Evolutionary conservation across 2,329 filamentous ascomycete species (phyloP).

Genomic region (Ophiostoma fasciatum): DNA sequence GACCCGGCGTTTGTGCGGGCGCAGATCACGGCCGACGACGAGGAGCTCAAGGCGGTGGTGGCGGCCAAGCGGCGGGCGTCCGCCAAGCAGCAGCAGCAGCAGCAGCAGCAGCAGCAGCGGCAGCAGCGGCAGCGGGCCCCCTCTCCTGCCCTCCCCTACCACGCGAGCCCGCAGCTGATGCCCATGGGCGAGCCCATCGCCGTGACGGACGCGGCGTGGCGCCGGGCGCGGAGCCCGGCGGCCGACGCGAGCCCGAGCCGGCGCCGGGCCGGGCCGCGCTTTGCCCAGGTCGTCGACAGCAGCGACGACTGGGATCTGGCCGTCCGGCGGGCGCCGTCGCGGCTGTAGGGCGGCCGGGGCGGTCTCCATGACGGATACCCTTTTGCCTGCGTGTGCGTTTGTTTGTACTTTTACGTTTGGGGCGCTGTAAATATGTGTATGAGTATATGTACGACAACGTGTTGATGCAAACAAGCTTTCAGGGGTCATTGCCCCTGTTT

Average conservation of each 20-base stretch:
- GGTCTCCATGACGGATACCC: too few species aligned
- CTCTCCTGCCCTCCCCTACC: conserved; percentile 19
- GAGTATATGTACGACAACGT: too few species aligned
- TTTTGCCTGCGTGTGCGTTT: too few species aligned
- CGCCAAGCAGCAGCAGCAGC: conserved; percentile 4
- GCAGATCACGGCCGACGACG: conserved; percentile 63
- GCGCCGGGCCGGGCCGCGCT: background rate
- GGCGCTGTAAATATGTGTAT: background rate
- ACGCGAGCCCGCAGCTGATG: conserved; percentile 21
- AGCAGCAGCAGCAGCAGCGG: background rate
- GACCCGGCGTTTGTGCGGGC: conserved; percentile 57
- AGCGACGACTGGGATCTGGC: conserved; percentile 6
- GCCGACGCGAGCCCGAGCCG: background rate
- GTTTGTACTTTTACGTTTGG: too few species aligned
- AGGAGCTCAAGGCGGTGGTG: conserved; percentile 60
- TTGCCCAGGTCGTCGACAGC: conserved; percentile 9
- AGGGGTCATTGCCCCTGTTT: too few species aligned
- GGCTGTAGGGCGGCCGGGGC: too few species aligned
- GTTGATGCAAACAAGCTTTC: too few species aligned
- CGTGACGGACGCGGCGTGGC: conserved; percentile 21
- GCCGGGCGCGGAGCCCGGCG: background rate
- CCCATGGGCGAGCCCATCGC: conserved; percentile 24
- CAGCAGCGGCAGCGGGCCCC: background rate
- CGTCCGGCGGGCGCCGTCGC: background rate
- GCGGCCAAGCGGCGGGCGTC: conserved; percentile 35